phyloP scores from a whole-genome alignment of 73 alveolate species.

The Symbiodinium natans region DNA sequence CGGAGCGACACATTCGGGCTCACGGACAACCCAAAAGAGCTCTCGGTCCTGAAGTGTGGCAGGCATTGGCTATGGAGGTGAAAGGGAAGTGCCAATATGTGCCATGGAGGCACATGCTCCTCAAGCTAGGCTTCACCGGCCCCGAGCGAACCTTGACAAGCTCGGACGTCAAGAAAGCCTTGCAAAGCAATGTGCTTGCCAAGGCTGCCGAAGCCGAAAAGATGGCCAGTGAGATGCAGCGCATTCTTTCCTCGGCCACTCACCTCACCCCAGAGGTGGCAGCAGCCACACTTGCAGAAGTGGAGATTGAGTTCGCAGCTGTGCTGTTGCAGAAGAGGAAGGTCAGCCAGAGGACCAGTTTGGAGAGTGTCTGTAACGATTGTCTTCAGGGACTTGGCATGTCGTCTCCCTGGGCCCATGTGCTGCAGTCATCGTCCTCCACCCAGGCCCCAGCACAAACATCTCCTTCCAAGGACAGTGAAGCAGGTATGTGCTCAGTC shows the following conservation, averaged over 20 bases:
- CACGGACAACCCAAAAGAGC: not conserved
- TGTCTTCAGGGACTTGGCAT: not conserved
- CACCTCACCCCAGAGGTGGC: not conserved
- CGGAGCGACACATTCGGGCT: not conserved
- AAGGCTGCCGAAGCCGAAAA: not conserved
- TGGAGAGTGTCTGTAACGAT: not conserved
- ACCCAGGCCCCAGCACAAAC: not conserved
- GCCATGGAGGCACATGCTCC: not conserved
- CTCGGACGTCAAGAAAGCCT: not conserved
- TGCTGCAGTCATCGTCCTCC: not conserved
- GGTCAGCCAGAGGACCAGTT: not conserved
- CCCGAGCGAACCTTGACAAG: not conserved
- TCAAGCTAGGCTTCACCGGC: not conserved
- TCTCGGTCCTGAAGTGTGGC: not conserved
- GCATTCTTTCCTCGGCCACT: not conserved
- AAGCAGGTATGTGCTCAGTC: not conserved
- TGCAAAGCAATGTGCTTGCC: not conserved
- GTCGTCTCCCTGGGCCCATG: not conserved
- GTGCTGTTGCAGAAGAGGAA: not conserved
- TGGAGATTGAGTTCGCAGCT: not conserved
- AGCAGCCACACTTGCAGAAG: not conserved
- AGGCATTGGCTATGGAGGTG: not conserved
- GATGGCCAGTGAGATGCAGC: not conserved
- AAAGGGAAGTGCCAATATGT: not conserved
- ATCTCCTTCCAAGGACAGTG: not conserved